Conservation (phyloP, 2,329 filamentous ascomycete species). For the Chrysoporthe puriensis region DNA sequence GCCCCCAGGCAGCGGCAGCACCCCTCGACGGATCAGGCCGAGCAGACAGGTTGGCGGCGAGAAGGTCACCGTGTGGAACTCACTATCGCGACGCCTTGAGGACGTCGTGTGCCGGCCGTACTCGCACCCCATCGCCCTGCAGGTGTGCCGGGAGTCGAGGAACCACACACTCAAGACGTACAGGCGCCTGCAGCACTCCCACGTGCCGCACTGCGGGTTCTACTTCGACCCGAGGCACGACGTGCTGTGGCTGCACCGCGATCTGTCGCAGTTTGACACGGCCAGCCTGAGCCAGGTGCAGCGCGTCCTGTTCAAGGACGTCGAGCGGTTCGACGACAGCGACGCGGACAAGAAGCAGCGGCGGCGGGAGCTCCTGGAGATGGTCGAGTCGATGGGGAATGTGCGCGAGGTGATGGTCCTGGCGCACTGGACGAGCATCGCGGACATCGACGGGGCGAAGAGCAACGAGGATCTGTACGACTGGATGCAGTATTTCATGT, state of each 20-base stretch:
- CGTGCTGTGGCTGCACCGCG: slow-evolving; percentile 29
- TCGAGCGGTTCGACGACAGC: slow-evolving; percentile 27
- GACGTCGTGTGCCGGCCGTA: slow-evolving; percentile 21
- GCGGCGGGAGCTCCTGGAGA: slow-evolving; percentile 28
- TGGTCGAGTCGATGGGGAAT: slow-evolving; percentile 28
- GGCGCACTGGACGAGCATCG: slow-evolving; percentile 30
- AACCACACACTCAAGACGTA: slow-evolving; percentile 25
- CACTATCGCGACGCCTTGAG: slow-evolving; percentile 12
- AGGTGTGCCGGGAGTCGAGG: slow-evolving; percentile 28
- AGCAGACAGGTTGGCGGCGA: slow-evolving; percentile 27
- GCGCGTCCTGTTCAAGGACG: slow-evolving; percentile 29
- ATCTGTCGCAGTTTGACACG: slow-evolving; percentile 28
- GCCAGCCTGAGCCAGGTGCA: slow-evolving; percentile 14
- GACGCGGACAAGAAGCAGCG: slow-evolving; percentile 29
- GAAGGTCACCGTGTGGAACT: slow-evolving; percentile 26
- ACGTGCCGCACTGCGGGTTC: slow-evolving; percentile 21
- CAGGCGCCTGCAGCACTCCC: slow-evolving; percentile 26
- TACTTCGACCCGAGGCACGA: slow-evolving; percentile 27
- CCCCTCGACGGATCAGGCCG: slow-evolving; percentile 23
- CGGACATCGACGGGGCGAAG: slow-evolving; percentile 23
- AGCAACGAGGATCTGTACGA: slow-evolving; percentile 25
- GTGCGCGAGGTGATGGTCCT: slow-evolving; percentile 29
- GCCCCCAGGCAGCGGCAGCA: slow-evolving; percentile 8
- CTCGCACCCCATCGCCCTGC: slow-evolving; percentile 22
- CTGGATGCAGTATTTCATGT: slow-evolving; percentile 30